Evolutionary conservation across 2,329 filamentous ascomycete genomes (phyloP), one percentile per base, ranked within the genome.

Genomic region (Neurospora crassa): DNA sequence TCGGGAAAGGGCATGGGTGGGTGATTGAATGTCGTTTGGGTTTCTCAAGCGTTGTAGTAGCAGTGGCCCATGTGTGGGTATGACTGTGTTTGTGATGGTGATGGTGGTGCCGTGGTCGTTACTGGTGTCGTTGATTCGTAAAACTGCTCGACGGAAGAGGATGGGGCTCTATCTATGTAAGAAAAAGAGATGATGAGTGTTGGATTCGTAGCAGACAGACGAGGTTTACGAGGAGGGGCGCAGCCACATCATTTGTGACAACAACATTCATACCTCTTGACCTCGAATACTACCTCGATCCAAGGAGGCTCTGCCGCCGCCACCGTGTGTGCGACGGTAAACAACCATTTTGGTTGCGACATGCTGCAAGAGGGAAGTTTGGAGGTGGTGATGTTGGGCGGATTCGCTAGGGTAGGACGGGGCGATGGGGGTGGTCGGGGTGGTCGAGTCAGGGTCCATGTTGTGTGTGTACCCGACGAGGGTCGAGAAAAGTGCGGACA

Each of bases 1-100:
- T 3, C 10, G 40, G 67, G 18, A 20, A 40, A 24, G 67, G 20
- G n/a, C 67, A 68, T 79, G 29, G 16, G 53, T 18, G 14, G 18
- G 5, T 29, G 11, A 5, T 37, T 18, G 24, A 14, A 2, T 59
- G 24, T 34, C 24, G 47, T 18, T 34, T 16, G 14, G 20, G 12
- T 59, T 59, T 34, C 24, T 34, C 12, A 18, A 59, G 12, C 24
- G 47, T 34, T 3, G 20, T 59, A 18, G 20, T 59, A 18, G 14
- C 1, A 29, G 24, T 59, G 24, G 16, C 47, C 47, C 47, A 14
- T 34, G 47, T 59, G 14, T 34, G 47, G 20, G n/a, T 53, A 29
- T 14, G 47, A 29, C 6, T 29, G 47, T 53, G 4, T 29, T 29
- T 12, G 47, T 59, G 47, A 29, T 59, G 7, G 53, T 63, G 53